A percentile compares a stretch with the other conserved stretches of the same genome.
phyloP scores from a whole-genome alignment of 1,284 basidiomycete species.

The Neolentinus lepideus region DNA sequence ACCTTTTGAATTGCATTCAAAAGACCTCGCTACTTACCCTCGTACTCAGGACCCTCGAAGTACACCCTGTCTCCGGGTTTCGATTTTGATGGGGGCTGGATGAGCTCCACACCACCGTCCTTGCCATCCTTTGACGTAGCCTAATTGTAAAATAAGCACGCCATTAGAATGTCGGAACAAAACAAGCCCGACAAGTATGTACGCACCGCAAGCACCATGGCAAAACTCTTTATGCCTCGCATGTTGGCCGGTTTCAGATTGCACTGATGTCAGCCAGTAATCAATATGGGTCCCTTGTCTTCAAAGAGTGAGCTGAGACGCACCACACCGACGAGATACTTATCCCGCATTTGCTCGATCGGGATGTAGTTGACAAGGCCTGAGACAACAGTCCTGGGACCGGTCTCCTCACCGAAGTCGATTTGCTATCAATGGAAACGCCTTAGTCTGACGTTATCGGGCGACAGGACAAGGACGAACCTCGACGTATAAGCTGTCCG shows the following conservation, averaged over 20 bases:
- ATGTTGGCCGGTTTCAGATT: constrained; percentile 94
- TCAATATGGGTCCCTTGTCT: constrained; percentile 4
- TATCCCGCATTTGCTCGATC: constrained; percentile 87
- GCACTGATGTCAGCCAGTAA: constrained; percentile 40
- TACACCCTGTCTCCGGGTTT: constrained; percentile 89
- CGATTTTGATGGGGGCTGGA: constrained; percentile 80
- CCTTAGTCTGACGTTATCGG: too few species aligned
- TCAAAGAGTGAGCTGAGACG: constrained; percentile 19
- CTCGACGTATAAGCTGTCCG: constrained; percentile 89
- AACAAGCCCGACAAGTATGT: not conserved
- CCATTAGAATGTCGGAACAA: not conserved
- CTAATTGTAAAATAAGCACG: constrained; percentile 28
- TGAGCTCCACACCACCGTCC: constrained; percentile 85
- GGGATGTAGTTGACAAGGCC: constrained; percentile 93
- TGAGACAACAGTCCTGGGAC: constrained; percentile 90
- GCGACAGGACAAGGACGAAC: constrained; percentile 30
- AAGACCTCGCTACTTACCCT: constrained; percentile 42
- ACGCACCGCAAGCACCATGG: constrained; percentile 89
- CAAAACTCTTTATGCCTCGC: constrained; percentile 94
- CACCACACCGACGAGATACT: constrained; percentile 82
- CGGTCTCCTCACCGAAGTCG: constrained; percentile 89
- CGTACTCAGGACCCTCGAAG: constrained; percentile 84
- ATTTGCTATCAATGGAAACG: constrained; percentile 65
- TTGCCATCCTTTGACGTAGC: constrained; percentile 86
- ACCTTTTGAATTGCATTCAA: not conserved